Evolutionary conservation across 1,139 yeast species (phyloP).

Genomic region (Debaryomyces coudertii): DNA sequence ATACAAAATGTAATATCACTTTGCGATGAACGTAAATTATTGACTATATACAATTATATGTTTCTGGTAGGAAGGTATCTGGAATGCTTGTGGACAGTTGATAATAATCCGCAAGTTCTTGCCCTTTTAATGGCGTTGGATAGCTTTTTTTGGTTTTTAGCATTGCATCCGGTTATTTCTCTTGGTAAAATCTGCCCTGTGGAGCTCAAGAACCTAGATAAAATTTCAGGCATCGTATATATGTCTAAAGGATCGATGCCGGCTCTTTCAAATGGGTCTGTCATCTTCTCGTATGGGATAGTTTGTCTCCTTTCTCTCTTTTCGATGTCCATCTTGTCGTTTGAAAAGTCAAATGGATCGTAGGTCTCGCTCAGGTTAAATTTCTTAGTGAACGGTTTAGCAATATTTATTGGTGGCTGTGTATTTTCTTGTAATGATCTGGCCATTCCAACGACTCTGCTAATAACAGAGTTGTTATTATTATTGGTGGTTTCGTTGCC

Average conservation of each 20-base stretch:
- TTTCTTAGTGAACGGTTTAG: constrained; percentile 35
- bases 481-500: constrained; percentile 18
- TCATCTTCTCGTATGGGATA: constrained; percentile 19
- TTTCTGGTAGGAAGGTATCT: constrained; percentile 45
- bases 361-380: constrained; percentile 53
- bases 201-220: constrained; percentile 58
- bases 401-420: constrained; percentile 29
- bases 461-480: constrained; percentile 18
- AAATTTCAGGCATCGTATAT: constrained; percentile 65
- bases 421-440: constrained; percentile 27
- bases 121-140: constrained; percentile 71
- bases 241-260: constrained; percentile 67
- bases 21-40: constrained; percentile 3
- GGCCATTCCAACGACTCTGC: constrained; percentile 32
- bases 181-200: constrained; percentile 73
- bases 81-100: constrained; percentile 62
- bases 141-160: constrained; percentile 63
- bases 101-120: constrained; percentile 66
- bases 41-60: constrained; percentile 25
- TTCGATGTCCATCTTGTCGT: constrained; percentile 52
- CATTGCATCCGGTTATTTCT: constrained; percentile 65
- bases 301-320: constrained; percentile 24
- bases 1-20: background rate
- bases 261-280: constrained; percentile 52
- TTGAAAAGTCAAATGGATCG: constrained; percentile 76